A percentile compares a stretch with the other conserved stretches of the same genome.
phyloP scores from a whole-genome alignment of 345 rosid species.

The Moricandia arvensis region DNA sequence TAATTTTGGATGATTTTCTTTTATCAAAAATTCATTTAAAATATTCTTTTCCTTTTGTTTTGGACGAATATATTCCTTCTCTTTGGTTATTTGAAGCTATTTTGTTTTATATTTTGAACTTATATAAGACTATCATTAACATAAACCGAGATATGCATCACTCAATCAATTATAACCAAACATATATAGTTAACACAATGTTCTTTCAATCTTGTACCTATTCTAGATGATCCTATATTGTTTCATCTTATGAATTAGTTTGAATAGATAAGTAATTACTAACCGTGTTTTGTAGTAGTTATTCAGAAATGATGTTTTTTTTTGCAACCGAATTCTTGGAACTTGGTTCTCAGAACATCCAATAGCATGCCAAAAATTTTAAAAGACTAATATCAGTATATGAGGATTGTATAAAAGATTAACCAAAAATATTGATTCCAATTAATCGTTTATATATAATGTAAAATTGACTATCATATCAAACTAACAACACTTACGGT shows the following conservation, averaged over 20 bases:
- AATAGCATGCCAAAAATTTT: not conserved
- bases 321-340: not conserved
- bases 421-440: not conserved
- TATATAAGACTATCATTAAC: not conserved
- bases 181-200: too few species aligned
- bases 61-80: too few species aligned
- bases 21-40: too few species aligned
- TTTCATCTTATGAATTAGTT: too few species aligned
- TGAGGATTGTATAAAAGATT: not conserved
- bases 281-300: not conserved
- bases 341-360: not conserved
- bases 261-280: too few species aligned
- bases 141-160: not conserved
- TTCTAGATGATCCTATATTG: too few species aligned
- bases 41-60: too few species aligned
- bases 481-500: not conserved
- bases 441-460: too few species aligned
- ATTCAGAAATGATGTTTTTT: not conserved
- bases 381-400: not conserved
- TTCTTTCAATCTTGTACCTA: not conserved
- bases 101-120: too few species aligned
- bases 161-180: not conserved
- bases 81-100: not conserved
- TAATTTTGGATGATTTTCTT: too few species aligned
- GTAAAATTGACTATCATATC: not conserved